Percentiles rank a stretch among this genome's conserved stretches.
Evolutionary conservation across 352 stramenopile genomes (phyloP).

Genomic region (Globisporangium megalacanthum): DNA sequence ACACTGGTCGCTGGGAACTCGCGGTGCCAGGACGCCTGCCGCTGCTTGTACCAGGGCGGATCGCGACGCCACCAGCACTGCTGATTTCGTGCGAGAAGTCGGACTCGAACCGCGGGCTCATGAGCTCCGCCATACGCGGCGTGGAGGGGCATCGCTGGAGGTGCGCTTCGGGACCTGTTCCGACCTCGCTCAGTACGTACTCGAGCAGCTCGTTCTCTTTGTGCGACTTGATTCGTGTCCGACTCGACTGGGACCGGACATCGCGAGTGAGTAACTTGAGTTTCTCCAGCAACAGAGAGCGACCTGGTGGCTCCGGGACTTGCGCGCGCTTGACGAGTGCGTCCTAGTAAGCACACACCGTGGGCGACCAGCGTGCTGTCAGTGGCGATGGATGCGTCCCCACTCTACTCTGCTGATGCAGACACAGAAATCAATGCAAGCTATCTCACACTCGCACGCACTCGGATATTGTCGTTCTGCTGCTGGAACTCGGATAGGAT

Average conservation of each 20-base stretch:
- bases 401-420: background rate
- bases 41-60: slow-evolving; percentile 52
- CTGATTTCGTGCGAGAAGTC: background rate
- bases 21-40: slow-evolving; percentile 32
- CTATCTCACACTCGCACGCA: slow-evolving; percentile 12
- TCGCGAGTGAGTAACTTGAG: slow-evolving; percentile 60
- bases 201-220: slow-evolving; percentile 56
- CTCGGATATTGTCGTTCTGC: slow-evolving; percentile 71
- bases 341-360: slow-evolving; percentile 28
- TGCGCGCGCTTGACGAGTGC: slow-evolving; percentile 39
- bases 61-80: slow-evolving; percentile 8
- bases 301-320: slow-evolving; percentile 57
- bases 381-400: background rate
- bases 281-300: slow-evolving; percentile 64
- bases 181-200: slow-evolving; percentile 39
- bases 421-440: background rate
- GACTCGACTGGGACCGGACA: slow-evolving; percentile 12
- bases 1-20: slow-evolving; percentile 47
- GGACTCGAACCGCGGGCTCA: slow-evolving; percentile 12
- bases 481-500: slow-evolving; percentile 78
- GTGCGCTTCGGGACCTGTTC: slow-evolving; percentile 14
- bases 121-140: slow-evolving; percentile 37
- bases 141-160: slow-evolving; percentile 21
- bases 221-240: slow-evolving; percentile 16
- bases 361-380: background rate